phyloP scores from a whole-genome alignment of 352 stramenopile genomes.

The Phytophthora litchii region DNA sequence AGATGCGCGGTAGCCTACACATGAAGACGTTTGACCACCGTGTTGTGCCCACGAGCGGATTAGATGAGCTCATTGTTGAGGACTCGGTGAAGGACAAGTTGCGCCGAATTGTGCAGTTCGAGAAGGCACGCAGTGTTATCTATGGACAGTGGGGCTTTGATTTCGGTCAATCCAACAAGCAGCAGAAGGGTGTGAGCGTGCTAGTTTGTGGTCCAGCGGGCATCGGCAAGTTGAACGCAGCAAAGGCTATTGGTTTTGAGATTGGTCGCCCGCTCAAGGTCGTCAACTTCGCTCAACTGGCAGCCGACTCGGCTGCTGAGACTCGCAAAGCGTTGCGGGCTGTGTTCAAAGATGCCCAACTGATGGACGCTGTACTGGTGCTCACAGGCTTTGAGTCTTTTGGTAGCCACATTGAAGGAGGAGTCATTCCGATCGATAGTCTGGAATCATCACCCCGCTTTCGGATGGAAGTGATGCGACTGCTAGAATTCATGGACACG shows the following conservation, averaged over 20 bases:
- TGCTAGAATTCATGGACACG: constrained; percentile 79
- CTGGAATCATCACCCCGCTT: constrained; percentile 76
- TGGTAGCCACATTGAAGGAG: constrained; percentile 71
- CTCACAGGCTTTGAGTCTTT: constrained; percentile 90
- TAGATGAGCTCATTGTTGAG: constrained; percentile 79
- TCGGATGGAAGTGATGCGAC: constrained; percentile 72
- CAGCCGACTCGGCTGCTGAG: constrained; percentile 76
- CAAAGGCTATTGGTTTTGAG: constrained; percentile 86
- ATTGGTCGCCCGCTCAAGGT: constrained; percentile 84
- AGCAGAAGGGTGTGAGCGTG: constrained; percentile 85
- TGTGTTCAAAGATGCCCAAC: constrained; percentile 85
- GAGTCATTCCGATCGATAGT: constrained; percentile 51
- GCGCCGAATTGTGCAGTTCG: constrained; percentile 75
- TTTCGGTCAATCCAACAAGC: constrained; percentile 80
- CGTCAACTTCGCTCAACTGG: constrained; percentile 78
- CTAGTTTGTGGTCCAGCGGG: constrained; percentile 72
- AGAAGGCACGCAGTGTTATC: constrained; percentile 86
- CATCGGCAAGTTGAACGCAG: constrained; percentile 78
- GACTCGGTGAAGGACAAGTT: constrained; percentile 70
- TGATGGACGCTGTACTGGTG: constrained; percentile 88
- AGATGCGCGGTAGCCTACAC: constrained; percentile 88
- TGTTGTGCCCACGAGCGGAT: constrained; percentile 74
- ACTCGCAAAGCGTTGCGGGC: constrained; percentile 75
- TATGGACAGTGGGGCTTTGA: constrained; percentile 89
- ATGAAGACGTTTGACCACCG: constrained; percentile 91